Conservation (phyloP, 345 rosid species). For the Fremontodendron californicum region DNA sequence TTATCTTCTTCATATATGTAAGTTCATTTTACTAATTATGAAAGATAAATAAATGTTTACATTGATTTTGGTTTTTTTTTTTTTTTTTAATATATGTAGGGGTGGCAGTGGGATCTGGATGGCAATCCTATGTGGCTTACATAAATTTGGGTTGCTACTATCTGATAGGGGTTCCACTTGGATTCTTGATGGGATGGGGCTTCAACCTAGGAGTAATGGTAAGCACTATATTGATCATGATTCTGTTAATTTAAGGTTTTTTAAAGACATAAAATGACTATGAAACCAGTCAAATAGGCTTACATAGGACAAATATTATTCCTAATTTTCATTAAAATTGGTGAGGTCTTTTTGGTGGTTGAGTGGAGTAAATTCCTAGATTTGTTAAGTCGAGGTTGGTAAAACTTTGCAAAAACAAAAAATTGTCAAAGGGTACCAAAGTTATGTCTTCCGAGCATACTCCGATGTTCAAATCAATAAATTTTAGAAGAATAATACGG, state of each 20-base stretch:
- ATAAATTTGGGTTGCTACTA: constrained; percentile 88
- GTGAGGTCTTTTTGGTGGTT: too few species aligned
- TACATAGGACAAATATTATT: background rate
- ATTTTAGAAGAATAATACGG: too few species aligned
- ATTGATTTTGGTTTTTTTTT: background rate
- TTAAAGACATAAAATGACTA: background rate
- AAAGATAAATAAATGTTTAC: background rate
- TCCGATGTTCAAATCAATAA: too few species aligned
- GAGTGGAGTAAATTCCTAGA: too few species aligned
- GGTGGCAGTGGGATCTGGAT: constrained; percentile 95
- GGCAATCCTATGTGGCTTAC: constrained; percentile 89
- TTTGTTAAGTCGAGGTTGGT: too few species aligned
- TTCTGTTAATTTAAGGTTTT: too few species aligned
- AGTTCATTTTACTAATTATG: background rate
- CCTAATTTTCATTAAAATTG: too few species aligned
- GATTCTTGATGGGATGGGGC: constrained; percentile 84
- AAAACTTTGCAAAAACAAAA: too few species aligned
- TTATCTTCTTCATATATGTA: background rate
- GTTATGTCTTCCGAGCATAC: too few species aligned
- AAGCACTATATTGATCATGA: background rate
- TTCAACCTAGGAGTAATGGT: constrained; percentile 78
- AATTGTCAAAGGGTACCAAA: too few species aligned
- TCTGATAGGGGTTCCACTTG: constrained; percentile 68
- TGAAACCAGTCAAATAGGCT: background rate
- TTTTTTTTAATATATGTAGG: constrained; percentile 32